Evolutionary conservation across 768 basidiomycete genomes (phyloP), one percentile per base, ranked within the genome.

Genomic region (Suillus sp.): DNA sequence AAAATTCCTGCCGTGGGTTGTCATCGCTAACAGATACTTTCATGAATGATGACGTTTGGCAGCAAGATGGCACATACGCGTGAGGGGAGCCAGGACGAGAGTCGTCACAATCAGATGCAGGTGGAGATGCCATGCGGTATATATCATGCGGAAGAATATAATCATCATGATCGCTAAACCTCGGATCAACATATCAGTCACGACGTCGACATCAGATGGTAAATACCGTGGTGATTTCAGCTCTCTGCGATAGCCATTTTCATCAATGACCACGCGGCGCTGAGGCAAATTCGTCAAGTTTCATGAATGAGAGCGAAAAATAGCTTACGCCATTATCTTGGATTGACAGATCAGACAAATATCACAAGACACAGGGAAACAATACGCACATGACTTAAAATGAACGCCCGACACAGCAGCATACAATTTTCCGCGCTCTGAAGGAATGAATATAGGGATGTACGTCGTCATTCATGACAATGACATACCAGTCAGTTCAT

Each of bases 321-420:
- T 18, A 40, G 5, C 56, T 57, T 40, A 57, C 56, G 14, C 37
- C 38, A 13, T 40, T 9, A 57, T 27, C 56, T 57, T 57, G 18
- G 54, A 40, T 10, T 27, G 10, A 40, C 20, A 18, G 8, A 11
- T 57, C 11, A 57, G 56, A 10, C 10, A 57, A 57, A 22, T 18
- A 40, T 27, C 13, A 40, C 7, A 3, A 22, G 7, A 40, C 25
- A 27, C 3, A 2, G 5, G n/a, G n/a, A n/a, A 57, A 27, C 20
- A 20, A 35, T 14, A 67, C 69, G 53, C 43, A 65, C 69, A 70
- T 55, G 43, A 32, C 50, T 48, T 62, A 38, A 67, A 67, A 45
- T 70, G 69, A 4, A 67, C 34, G 3, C 69, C 69, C 3, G 69
- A 60, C 7, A 55, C 57, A 55, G 64, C 47, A 14, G 62, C 38